Conservation (phyloP, 495 filamentous ascomycete genomes). For the Penicillium lagena region DNA sequence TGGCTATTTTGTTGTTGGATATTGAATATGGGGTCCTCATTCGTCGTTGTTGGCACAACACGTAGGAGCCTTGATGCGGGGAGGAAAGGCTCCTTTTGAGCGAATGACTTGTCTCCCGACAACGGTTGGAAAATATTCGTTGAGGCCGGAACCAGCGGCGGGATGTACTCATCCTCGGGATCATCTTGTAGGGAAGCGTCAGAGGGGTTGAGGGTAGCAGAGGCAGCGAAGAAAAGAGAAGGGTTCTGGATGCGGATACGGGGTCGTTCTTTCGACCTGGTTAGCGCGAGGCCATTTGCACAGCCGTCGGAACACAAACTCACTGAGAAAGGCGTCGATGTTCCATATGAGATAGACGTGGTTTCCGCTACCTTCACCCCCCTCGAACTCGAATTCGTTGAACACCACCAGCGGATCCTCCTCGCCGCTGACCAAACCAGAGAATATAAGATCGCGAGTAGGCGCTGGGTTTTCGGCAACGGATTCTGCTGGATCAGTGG, state of each 20-base stretch:
- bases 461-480: conserved; percentile 40
- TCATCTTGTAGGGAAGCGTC: conserved; percentile 42
- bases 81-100: conserved; percentile 62
- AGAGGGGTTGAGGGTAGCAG: conserved; percentile 57
- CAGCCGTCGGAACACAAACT: conserved; percentile 5
- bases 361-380: conserved; percentile 45
- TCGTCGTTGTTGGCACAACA: conserved; percentile 59
- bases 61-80: conserved; percentile 74
- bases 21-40: conserved; percentile 55
- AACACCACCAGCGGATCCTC: conserved; percentile 58
- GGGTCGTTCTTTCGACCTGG: conserved; percentile 47
- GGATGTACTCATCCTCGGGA: conserved; percentile 66
- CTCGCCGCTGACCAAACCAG: conserved; percentile 49
- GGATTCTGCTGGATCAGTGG: conserved; percentile 52
- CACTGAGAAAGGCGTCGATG: conserved; percentile 65
- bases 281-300: conserved; percentile 9
- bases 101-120: conserved; percentile 58
- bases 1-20: conserved; percentile 55
- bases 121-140: conserved; percentile 79
- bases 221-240: conserved; percentile 68
- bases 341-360: conserved; percentile 77
- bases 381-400: conserved; percentile 45
- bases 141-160: conserved; percentile 65
- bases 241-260: conserved; percentile 73
- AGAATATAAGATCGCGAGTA: conserved; percentile 60